These are phyloP conservation scores for Apodospora peruviana DNA, from an alignment of 495 filamentous ascomycete species.

Conservation along the genomic window DNA sequence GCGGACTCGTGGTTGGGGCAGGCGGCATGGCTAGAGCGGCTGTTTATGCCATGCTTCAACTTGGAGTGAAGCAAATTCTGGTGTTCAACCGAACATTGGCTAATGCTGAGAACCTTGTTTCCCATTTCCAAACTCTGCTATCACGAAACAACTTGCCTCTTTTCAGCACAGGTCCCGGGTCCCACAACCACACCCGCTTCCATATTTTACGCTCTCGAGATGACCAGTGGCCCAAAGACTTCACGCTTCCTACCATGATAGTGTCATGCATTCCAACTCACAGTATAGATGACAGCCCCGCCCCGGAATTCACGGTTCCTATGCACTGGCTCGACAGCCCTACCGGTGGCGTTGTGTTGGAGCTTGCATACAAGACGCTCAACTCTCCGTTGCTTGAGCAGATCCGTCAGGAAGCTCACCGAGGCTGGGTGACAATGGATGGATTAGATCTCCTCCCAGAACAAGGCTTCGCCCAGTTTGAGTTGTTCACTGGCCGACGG, in stretches of 20 bases:
- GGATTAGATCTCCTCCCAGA: slow-evolving; percentile 69
- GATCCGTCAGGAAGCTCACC: slow-evolving; percentile 53
- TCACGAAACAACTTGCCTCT: slow-evolving; percentile 26
- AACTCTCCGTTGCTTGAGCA: slow-evolving; percentile 61
- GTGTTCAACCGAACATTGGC: slow-evolving; percentile 60
- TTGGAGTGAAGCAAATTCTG: slow-evolving; percentile 68
- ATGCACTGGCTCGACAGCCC: slow-evolving; percentile 60
- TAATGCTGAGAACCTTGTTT: slow-evolving; percentile 57
- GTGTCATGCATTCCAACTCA: slow-evolving; percentile 67
- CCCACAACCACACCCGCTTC: slow-evolving; percentile 45
- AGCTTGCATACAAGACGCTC: slow-evolving; percentile 65
- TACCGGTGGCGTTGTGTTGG: slow-evolving; percentile 66
- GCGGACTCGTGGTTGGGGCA: slow-evolving; percentile 65
- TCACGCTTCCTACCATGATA: slow-evolving; percentile 58
- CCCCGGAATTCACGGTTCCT: slow-evolving; percentile 65
- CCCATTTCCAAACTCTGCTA: slow-evolving; percentile 52
- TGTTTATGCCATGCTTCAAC: slow-evolving; percentile 67
- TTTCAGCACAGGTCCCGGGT: slow-evolving; percentile 43
- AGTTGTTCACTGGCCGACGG: slow-evolving; percentile 66
- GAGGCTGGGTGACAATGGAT: slow-evolving; percentile 66
- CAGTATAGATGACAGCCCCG: slow-evolving; percentile 50
- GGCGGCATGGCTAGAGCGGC: slow-evolving; percentile 73
- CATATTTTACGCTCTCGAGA: slow-evolving; percentile 50
- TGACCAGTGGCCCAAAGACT: slow-evolving; percentile 58
- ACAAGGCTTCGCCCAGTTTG: slow-evolving; percentile 73